These are phyloP conservation scores for Verticillium zaregamsianum DNA, from an alignment of 2,329 filamentous ascomycete genomes.

Conservation along the genomic window DNA sequence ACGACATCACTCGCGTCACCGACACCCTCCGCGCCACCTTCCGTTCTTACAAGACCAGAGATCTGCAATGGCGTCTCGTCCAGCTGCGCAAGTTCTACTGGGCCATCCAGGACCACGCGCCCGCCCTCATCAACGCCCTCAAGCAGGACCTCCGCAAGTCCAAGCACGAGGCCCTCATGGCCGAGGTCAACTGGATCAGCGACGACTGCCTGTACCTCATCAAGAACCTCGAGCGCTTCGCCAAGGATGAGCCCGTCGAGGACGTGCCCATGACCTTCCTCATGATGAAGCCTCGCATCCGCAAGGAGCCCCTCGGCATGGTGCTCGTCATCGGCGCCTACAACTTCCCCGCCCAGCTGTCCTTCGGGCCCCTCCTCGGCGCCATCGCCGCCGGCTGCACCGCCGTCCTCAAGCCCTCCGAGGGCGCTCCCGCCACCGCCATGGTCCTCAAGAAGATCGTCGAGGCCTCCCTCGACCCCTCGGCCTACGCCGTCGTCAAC, in stretches of 20 bases:
- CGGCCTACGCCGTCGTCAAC: slow-evolving; percentile 74
- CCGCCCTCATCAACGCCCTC: slow-evolving; percentile 70
- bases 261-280: slow-evolving; percentile 67
- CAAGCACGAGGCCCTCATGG: slow-evolving; percentile 66
- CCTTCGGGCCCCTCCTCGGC: slow-evolving; percentile 74
- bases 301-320: slow-evolving; percentile 82
- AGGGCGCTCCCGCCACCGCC: slow-evolving; percentile 71
- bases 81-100: slow-evolving; percentile 96
- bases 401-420: slow-evolving; percentile 85
- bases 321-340: slow-evolving; percentile 86
- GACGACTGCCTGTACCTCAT: slow-evolving; percentile 77
- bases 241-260: slow-evolving; percentile 71
- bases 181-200: slow-evolving; percentile 74
- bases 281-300: slow-evolving; percentile 68
- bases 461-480: slow-evolving; percentile 69
- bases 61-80: slow-evolving; percentile 73
- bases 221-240: slow-evolving; percentile 75
- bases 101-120: slow-evolving; percentile 75
- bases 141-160: slow-evolving; percentile 76
- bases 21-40: slow-evolving; percentile 65
- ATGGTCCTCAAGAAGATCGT: slow-evolving; percentile 78
- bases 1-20: slow-evolving; percentile 60
- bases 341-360: slow-evolving; percentile 88
- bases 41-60: slow-evolving; percentile 74
- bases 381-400: slow-evolving; percentile 93